Evolutionary conservation across 2,329 filamentous ascomycete genomes (phyloP), one percentile per base, ranked within the genome.

Genomic region (Mariannaea elegans): DNA sequence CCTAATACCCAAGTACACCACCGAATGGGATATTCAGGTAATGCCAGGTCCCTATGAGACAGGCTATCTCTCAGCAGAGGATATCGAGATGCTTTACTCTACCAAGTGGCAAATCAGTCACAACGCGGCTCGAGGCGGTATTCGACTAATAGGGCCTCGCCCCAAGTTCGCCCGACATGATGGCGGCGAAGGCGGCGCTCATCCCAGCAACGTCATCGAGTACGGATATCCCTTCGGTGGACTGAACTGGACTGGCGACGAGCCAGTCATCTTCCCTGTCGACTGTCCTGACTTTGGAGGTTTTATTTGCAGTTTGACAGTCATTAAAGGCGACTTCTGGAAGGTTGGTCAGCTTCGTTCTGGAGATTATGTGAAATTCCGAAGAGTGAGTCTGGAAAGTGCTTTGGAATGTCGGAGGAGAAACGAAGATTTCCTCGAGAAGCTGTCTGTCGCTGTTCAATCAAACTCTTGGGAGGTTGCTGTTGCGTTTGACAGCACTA

Each of bases 171-270:
- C 85, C 13, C 77, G 87, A 7, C 71, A 80, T 29, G 81, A 86
- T 63, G 87, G 87, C 10, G 87, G 87, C 0, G 86, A 88, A 61
- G 87, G 86, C 7, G 87, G 87, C 10, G 80, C 83, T 1, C 87
- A 90, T 70, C 87, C 87, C 0, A 82, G 78, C 31, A 87, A 88
- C 41, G 62, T 58, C 6, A 46, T 69, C 4, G 68, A 65, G 31
- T 70, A 64, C 31, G 65, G 61, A 8, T 87, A 88, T 63, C 85
- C 86, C 2, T 50, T 62, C 5, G 69, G 73, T 0, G 72, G 74
- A 0, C 52, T 77, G 8, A 76, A 73, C 62, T 78, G 68, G 54
- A 76, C 75, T 4, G 76, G 76, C 0, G 75, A 78, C 18, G 67
- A 65, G 2, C 65, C 74, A 1, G 68, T 76, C 5, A 71, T 78